Percentiles rank a stretch among this genome's conserved stretches.
Conservation (phyloP, 805 yeast species). For the Myxozyma geophila region DNA sequence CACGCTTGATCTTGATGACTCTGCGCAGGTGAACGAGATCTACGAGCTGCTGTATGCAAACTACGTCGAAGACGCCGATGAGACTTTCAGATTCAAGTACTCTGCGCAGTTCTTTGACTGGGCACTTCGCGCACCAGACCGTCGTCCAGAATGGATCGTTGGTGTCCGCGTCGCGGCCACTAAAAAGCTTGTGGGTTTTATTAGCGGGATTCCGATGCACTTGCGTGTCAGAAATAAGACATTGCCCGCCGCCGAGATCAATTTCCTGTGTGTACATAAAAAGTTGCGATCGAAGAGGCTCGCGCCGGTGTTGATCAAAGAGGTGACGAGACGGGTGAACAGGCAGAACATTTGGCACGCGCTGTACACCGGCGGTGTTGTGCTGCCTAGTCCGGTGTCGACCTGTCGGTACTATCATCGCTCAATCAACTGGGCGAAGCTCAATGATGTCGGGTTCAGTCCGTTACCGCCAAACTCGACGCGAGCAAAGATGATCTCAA, state of each 20-base stretch:
- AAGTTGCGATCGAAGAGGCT: constrained; percentile 89
- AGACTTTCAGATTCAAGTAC: constrained; percentile 89
- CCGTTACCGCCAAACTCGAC: constrained; percentile 75
- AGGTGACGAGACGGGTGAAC: constrained; percentile 91
- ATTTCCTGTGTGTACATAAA: constrained; percentile 92
- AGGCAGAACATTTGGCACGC: constrained; percentile 91
- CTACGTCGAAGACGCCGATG: constrained; percentile 93
- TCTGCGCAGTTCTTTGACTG: constrained; percentile 81
- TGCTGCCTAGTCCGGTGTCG: constrained; percentile 89
- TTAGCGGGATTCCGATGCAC: constrained; percentile 83
- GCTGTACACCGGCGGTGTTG: constrained; percentile 87
- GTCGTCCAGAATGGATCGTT: constrained; percentile 84
- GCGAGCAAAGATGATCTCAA: constrained; percentile 65
- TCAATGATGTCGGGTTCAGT: constrained; percentile 88
- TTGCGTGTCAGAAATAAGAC: constrained; percentile 64
- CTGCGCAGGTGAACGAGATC: constrained; percentile 70
- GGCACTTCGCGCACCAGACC: constrained; percentile 95
- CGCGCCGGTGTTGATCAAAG: constrained; percentile 92
- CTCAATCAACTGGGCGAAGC: constrained; percentile 88
- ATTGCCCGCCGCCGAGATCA: constrained; percentile 70
- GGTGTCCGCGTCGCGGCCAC: constrained; percentile 86
- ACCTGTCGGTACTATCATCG: constrained; percentile 91
- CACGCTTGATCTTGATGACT: constrained; percentile 64
- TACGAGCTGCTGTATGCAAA: constrained; percentile 80
- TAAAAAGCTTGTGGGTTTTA: constrained; percentile 84